Evolutionary conservation across 192 early-diverging fungal genomes (phyloP).

Genomic region (Coemansia sp.): DNA sequence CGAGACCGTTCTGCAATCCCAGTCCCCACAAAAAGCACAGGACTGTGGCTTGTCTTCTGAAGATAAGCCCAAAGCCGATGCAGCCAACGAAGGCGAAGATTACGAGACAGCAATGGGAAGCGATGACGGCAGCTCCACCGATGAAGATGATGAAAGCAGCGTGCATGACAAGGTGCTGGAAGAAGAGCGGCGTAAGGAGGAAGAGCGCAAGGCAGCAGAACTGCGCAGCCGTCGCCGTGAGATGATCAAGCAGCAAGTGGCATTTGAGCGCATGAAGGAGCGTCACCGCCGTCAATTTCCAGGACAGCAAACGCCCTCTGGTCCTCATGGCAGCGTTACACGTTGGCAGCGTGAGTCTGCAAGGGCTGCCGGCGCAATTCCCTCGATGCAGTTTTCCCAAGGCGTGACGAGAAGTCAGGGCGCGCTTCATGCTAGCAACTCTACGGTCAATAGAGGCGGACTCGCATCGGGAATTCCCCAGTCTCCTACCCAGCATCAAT

Average conservation of each 20-base stretch:
- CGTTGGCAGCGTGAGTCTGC: conserved; percentile 47
- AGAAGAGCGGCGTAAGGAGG: conserved; percentile 50
- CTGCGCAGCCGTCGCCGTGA: conserved; percentile 50
- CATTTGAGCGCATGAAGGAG: conserved; percentile 57
- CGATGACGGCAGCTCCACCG: conserved; percentile 11
- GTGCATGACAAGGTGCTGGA: conserved; percentile 12
- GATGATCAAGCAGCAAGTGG: conserved; percentile 54
- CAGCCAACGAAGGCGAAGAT: background rate
- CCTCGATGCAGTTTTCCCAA: background rate
- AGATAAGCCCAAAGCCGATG: background rate
- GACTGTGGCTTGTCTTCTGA: conserved; percentile 16
- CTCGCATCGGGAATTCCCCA: conserved; percentile 8
- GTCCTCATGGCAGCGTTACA: conserved; percentile 18
- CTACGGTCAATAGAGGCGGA: conserved; percentile 29
- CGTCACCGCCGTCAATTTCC: conserved; percentile 47
- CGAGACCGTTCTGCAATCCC: background rate
- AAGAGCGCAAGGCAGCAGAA: conserved; percentile 50
- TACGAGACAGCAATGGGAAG: conserved; percentile 1
- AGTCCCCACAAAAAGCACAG: background rate
- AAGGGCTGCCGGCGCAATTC: conserved; percentile 6
- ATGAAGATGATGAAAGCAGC: background rate
- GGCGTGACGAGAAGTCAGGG: conserved; percentile 1
- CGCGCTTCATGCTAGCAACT: conserved; percentile 22
- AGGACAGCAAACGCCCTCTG: conserved; percentile 15
- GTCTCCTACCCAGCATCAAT: conserved; percentile 5